These are phyloP conservation scores for Aspergillus sp. DNA, from an alignment of 2,329 filamentous ascomycete species.

Conservation along the genomic window DNA sequence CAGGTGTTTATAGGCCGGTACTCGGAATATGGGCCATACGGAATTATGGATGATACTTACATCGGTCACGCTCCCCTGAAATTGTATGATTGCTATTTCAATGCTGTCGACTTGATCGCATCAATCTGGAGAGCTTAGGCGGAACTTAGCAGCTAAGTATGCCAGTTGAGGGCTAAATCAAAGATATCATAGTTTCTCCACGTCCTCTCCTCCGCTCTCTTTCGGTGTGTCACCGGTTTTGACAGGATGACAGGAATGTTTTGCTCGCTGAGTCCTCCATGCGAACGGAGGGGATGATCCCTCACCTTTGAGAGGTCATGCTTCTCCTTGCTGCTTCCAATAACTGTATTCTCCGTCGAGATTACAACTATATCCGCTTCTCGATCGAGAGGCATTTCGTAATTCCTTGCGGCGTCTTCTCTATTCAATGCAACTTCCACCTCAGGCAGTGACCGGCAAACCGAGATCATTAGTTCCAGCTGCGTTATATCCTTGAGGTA, in stretches of 20 bases:
- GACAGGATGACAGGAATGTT: background rate
- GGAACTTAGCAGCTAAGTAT: background rate
- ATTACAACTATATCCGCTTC: slow-evolving; percentile 4
- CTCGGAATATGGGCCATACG: background rate
- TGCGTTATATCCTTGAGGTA: background rate
- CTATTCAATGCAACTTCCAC: background rate
- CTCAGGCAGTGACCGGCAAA: background rate
- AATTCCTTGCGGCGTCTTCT: background rate
- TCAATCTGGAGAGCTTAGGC: background rate
- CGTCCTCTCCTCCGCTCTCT: background rate
- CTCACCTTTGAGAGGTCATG: background rate
- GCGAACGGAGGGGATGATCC: background rate
- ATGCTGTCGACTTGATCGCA: background rate
- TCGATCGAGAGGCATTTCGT: background rate
- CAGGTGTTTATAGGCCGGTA: background rate
- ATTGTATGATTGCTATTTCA: background rate
- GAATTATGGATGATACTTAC: too few species aligned
- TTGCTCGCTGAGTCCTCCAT: slow-evolving; percentile 3
- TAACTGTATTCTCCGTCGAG: background rate
- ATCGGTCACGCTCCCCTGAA: too few species aligned
- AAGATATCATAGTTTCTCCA: slow-evolving; percentile 7
- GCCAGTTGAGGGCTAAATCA: slow-evolving; percentile 5
- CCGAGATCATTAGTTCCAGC: background rate
- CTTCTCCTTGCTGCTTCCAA: background rate
- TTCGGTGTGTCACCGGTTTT: background rate